Percentiles rank a stretch among this genome's conserved stretches.
Conservation (phyloP, 768 basidiomycete genomes). For the Pleurotus eryngii region DNA sequence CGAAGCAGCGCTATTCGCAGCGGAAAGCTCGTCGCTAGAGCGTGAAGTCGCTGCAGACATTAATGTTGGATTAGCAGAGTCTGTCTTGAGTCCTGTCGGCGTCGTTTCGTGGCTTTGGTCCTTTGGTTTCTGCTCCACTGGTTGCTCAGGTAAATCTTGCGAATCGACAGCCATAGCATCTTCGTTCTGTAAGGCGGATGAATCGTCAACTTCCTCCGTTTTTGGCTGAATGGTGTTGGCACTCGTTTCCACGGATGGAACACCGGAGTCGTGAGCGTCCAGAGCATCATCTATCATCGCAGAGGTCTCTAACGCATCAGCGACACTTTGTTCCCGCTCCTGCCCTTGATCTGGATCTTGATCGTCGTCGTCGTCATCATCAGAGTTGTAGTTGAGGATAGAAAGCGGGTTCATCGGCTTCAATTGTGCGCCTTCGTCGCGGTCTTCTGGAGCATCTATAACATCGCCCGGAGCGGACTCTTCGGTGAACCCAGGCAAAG, state of each 20-base stretch:
- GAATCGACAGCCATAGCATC: constrained; percentile 26
- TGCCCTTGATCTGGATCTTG: constrained; percentile 57
- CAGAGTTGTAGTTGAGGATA: constrained; percentile 55
- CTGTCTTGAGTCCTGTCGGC: constrained; percentile 44
- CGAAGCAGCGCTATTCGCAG: constrained; percentile 18
- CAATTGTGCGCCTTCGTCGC: not conserved
- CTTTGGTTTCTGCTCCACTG: constrained; percentile 2
- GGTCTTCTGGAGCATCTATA: constrained; percentile 11
- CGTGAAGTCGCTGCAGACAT: constrained; percentile 39
- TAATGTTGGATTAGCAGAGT: constrained; percentile 55
- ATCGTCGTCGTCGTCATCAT: constrained; percentile 64
- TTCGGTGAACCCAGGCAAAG: constrained; percentile 6
- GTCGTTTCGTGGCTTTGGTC: constrained; percentile 10
- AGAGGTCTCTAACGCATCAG: constrained; percentile 59
- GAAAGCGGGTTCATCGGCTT: constrained; percentile 29
- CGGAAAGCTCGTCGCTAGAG: constrained; percentile 33
- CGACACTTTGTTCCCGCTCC: constrained; percentile 44
- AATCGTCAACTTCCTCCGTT: constrained; percentile 56
- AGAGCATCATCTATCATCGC: constrained; percentile 57
- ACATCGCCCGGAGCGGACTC: constrained; percentile 26
- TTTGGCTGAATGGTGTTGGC: constrained; percentile 29
- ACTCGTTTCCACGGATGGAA: constrained; percentile 15
- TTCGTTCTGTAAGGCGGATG: constrained; percentile 30
- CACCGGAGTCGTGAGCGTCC: constrained; percentile 33
- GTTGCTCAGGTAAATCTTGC: constrained; percentile 8